Evolutionary conservation across 202 grass and related monocot species (phyloP).

Genomic region (Dendrocalamus latiflorus): DNA sequence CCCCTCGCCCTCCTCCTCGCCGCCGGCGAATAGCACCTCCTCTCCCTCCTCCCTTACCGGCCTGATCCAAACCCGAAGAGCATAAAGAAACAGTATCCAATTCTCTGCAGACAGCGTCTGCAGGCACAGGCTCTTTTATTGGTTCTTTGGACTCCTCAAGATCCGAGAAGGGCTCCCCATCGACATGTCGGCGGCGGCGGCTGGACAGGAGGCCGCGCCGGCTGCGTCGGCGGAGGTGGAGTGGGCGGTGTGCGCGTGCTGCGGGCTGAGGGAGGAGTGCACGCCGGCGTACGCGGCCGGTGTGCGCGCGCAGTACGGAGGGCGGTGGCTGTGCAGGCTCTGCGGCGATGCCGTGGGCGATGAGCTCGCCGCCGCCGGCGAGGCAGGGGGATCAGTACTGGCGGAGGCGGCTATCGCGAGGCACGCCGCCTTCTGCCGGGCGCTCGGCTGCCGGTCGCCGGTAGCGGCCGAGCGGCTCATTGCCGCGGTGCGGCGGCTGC

Average conservation of each 20-base stretch:
- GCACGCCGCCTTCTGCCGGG: conserved; percentile 58
- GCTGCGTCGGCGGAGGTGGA: conserved; percentile 39
- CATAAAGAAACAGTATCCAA: neutral
- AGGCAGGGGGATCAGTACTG: neutral
- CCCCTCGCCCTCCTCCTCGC: conserved; percentile 21
- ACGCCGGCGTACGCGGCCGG: conserved; percentile 60
- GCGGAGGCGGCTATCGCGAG: conserved; percentile 50
- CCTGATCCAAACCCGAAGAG: neutral
- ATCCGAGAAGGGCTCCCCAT: neutral
- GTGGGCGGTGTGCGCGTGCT: conserved; percentile 67
- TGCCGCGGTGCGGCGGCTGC: conserved; percentile 48
- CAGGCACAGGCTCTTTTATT: neutral
- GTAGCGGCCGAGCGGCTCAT: conserved; percentile 55
- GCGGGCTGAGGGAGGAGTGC: conserved; percentile 71
- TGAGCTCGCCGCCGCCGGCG: conserved; percentile 26
- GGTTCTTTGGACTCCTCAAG: neutral
- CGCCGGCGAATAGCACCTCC: conserved; percentile 28
- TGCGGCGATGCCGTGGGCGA: conserved; percentile 63
- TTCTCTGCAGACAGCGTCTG: neutral
- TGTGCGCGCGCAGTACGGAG: conserved; percentile 53
- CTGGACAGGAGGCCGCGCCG: conserved; percentile 24
- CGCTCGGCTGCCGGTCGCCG: conserved; percentile 36
- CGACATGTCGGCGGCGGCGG: conserved; percentile 25
- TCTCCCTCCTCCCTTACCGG: neutral
- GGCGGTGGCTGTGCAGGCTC: conserved; percentile 64